These are phyloP conservation scores for Trichomonascaceae sp. DNA, from an alignment of 1,139 yeast genomes.

Conservation along the genomic window DNA sequence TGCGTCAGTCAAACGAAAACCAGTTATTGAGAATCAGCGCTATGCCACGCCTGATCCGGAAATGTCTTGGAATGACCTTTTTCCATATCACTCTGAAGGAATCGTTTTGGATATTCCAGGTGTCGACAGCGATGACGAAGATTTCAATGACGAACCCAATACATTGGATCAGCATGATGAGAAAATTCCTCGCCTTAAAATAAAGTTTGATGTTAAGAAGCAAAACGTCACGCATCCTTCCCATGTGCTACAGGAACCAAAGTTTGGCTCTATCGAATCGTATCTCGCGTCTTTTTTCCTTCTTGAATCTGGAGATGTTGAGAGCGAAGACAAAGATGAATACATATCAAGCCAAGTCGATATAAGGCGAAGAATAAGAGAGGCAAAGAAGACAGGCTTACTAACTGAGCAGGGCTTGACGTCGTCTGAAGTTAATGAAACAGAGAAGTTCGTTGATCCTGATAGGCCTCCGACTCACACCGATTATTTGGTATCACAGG, in stretches of 20 bases:
- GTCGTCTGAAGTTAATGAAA: conserved; percentile 29
- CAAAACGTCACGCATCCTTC: conserved; percentile 73
- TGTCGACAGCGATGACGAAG: conserved; percentile 19
- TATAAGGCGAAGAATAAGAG: conserved; percentile 42
- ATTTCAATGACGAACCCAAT: conserved; percentile 13
- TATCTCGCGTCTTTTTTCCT: conserved; percentile 49
- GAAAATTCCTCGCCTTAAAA: conserved; percentile 33
- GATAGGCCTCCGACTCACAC: conserved; percentile 37
- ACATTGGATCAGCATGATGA: conserved; percentile 10
- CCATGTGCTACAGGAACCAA: conserved; percentile 44
- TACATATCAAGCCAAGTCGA: conserved; percentile 43
- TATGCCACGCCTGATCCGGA: conserved; percentile 1
- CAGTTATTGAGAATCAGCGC: neutral
- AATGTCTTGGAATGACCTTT: conserved; percentile 3
- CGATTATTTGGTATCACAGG: conserved; percentile 75
- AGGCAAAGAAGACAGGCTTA: conserved; percentile 49
- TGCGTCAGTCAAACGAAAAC: neutral
- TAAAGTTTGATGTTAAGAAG: conserved; percentile 49
- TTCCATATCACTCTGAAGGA: conserved; percentile 4
- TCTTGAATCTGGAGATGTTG: conserved; percentile 48
- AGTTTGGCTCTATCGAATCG: conserved; percentile 37
- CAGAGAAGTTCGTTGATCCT: conserved; percentile 37
- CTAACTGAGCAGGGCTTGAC: conserved; percentile 35
- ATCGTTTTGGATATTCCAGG: conserved; percentile 11
- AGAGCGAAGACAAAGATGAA: conserved; percentile 41